These are phyloP conservation scores for Chaetomiaceae sp. DNA, from an alignment of 2,329 filamentous ascomycete species.

Conservation along the genomic window DNA sequence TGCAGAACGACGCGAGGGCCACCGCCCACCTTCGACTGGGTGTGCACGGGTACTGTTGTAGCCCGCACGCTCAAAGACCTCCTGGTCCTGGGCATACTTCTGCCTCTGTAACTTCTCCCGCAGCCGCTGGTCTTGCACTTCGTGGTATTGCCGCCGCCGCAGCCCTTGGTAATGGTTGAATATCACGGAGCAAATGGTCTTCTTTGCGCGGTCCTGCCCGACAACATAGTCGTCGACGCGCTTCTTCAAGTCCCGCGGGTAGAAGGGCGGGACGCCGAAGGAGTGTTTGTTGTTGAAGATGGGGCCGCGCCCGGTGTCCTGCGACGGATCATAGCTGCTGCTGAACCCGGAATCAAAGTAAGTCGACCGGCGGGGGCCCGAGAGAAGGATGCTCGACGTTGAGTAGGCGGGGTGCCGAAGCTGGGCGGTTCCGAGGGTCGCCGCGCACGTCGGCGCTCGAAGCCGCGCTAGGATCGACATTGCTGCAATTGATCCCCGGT, in stretches of 20 bases:
- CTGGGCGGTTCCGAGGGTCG: conserved; percentile 11
- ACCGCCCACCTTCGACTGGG: conserved; percentile 68
- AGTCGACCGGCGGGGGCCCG: conserved; percentile 39
- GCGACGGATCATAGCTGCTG: conserved; percentile 54
- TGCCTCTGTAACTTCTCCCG: conserved; percentile 67
- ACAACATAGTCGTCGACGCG: conserved; percentile 95
- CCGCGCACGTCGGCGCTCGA: conserved; percentile 14
- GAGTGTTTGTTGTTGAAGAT: conserved; percentile 56
- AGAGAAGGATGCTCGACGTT: conserved; percentile 28
- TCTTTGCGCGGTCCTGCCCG: conserved; percentile 90
- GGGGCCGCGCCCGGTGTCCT: conserved; percentile 51
- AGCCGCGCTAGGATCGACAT: conserved; percentile 25
- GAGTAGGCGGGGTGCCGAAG: conserved; percentile 22
- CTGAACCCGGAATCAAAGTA: conserved; percentile 56
- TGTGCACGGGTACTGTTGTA: conserved; percentile 51
- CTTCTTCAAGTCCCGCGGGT: conserved; percentile 71
- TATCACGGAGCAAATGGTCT: conserved; percentile 85
- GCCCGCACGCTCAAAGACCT: conserved; percentile 40
- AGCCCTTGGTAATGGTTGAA: conserved; percentile 96
- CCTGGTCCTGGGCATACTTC: conserved; percentile 64
- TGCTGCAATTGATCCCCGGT: conserved; percentile 4
- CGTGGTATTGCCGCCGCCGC: conserved; percentile 71
- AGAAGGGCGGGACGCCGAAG: conserved; percentile 60
- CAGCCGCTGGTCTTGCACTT: conserved; percentile 56
- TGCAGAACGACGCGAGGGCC: conserved; percentile 27